Evolutionary conservation across 257 asterid genomes (phyloP).

Genomic region (Solanum clarkiae): DNA sequence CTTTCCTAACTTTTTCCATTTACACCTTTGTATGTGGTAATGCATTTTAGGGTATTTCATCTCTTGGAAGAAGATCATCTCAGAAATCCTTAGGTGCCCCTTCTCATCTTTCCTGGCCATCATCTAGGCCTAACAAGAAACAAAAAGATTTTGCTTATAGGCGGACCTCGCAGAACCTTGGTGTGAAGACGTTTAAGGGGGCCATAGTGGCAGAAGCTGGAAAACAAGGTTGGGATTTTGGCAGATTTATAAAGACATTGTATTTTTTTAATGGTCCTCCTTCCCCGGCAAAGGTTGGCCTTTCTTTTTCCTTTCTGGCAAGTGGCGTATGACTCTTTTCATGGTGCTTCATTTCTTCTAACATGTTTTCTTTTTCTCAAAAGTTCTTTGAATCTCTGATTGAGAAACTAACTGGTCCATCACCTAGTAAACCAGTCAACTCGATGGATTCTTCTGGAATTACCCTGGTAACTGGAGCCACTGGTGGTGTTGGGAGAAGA

Average conservation of each 20-base stretch:
- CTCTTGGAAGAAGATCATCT: constrained; percentile 14
- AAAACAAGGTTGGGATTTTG: constrained; percentile 79
- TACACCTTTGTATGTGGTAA: background rate
- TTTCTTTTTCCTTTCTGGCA: background rate
- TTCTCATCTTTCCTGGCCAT: constrained; percentile 31
- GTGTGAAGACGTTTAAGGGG: constrained; percentile 32
- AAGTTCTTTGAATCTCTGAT: constrained; percentile 78
- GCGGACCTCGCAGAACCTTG: constrained; percentile 13
- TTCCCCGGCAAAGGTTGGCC: constrained; percentile 77
- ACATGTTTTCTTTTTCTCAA: constrained; percentile 27
- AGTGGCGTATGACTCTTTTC: background rate
- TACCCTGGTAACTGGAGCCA: constrained; percentile 85
- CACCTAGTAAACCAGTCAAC: constrained; percentile 58
- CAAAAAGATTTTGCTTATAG: constrained; percentile 13
- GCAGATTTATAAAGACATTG: constrained; percentile 75
- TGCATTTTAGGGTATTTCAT: constrained; percentile 39
- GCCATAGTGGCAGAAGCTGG: constrained; percentile 41
- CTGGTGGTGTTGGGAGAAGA: constrained; percentile 98
- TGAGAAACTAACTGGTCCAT: constrained; percentile 78
- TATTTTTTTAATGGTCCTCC: constrained; percentile 94
- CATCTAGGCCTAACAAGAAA: constrained; percentile 20
- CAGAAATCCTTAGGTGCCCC: constrained; percentile 13
- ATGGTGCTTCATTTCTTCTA: constrained; percentile 11
- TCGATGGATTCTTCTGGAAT: constrained; percentile 57
- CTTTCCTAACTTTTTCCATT: background rate